Evolutionary conservation across 2,329 filamentous ascomycete species (phyloP), one percentile per base, ranked within the genome.

Genomic region (Aspergillus pseudoterreus): DNA sequence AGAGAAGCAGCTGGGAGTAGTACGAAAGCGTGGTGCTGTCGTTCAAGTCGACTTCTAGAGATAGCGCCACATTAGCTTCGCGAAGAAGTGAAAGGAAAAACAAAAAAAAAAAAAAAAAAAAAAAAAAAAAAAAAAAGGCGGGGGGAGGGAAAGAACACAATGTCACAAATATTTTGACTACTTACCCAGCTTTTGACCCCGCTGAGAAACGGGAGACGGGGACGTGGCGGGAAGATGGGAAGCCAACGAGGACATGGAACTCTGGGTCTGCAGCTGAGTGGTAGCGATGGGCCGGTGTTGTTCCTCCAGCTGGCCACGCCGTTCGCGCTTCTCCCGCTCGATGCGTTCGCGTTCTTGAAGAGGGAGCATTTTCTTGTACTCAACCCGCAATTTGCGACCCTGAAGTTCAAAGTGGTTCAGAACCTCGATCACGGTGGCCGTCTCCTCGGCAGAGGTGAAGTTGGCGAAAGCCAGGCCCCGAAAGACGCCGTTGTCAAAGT

Each of bases 341-440:
- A 99, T 97, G 38, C 94, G 84, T 73, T 99, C 94, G 47, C 94
- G 84, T 72, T 97, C 94, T 30, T 92, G 90, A 58, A 95, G 83
- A 1, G 94, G 94, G 4, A 99, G 82, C 94, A 99, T 97, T 77
- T 97, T 97, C 80, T 99, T 99, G 77, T 97, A 99, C 72, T 99
- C 94, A 22, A 99, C 94, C 45, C 94, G 83, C 60, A 99, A 77
- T 75, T 97, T 97, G 55, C 94, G 83, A 43, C 94, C 94, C 68
- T 96, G 91, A 8, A 99, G 83, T 66, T 97, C 94, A 71, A 96
- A 88, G 62, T 95, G 91, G 67, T 99, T 99, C 81, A 99, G 87
- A 47, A 87, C 82, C 52, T 96, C 88, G 56, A 99, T 99, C 45
- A 97, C 94, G 45, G 87, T 82, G 11, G 89, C 87, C 0, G 94